These are phyloP conservation scores for Xylaria telfairii DNA, from an alignment of 495 filamentous ascomycete species.

Conservation along the genomic window DNA sequence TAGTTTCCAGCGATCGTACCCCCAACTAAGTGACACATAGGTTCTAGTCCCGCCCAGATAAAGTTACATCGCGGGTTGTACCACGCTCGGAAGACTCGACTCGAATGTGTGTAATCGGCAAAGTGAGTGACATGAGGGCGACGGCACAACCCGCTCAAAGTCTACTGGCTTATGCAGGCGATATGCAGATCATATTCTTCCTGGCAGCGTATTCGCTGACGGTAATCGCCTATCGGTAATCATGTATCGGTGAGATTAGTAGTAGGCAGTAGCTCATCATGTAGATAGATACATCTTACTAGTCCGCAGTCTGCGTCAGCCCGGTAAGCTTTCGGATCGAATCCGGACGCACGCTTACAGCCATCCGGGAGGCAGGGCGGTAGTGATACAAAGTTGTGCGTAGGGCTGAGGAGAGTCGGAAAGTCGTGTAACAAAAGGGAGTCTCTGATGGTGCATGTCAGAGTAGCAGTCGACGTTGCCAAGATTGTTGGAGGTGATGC, in stretches of 20 bases:
- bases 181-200: constrained; percentile 21
- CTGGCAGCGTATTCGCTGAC: neutral
- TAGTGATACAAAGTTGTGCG: constrained; percentile 30
- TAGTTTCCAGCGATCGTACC: too few species aligned
- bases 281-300: neutral
- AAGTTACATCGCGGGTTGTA: neutral
- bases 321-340: constrained; percentile 13
- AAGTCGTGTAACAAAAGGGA: constrained; percentile 42
- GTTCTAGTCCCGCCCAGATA: neutral
- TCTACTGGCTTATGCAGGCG: constrained; percentile 6
- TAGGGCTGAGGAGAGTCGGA: constrained; percentile 41
- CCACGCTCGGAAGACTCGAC: neutral
- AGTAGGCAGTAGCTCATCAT: neutral
- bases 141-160: neutral
- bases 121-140: neutral
- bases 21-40: neutral
- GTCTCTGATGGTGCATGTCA: constrained; percentile 36
- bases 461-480: constrained; percentile 29
- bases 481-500: neutral
- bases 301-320: constrained; percentile 19
- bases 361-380: constrained; percentile 11
- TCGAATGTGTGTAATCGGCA: neutral
- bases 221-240: constrained; percentile 7
- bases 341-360: constrained; percentile 5
- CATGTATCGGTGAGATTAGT: neutral